Evolutionary conservation across 2,329 filamentous ascomycete genomes (phyloP).

Genomic region (Fusarium sp.): DNA sequence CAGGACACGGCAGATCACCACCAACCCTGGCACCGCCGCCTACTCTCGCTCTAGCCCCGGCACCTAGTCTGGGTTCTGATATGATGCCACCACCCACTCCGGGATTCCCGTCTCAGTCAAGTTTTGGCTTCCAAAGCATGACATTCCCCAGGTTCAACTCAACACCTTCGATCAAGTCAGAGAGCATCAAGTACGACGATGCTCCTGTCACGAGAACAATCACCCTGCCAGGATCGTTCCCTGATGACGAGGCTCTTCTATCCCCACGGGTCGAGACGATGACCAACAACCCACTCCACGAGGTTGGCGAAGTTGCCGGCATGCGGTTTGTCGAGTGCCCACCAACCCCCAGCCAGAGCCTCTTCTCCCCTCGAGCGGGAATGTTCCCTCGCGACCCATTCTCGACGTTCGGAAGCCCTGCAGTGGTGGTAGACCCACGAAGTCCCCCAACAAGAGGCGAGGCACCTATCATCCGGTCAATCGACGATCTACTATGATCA

Average conservation of each 20-base stretch:
- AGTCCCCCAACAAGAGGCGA: conserved; percentile 81
- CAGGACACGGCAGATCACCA: conserved; percentile 42
- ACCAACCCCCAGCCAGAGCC: conserved; percentile 62
- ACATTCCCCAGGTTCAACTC: conserved; percentile 42
- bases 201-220: conserved; percentile 50
- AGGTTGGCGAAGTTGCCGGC: conserved; percentile 56
- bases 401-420: conserved; percentile 62
- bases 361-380: conserved; percentile 65
- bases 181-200: conserved; percentile 26
- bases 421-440: conserved; percentile 72
- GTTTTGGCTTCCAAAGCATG: conserved; percentile 58
- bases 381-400: conserved; percentile 67
- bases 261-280: conserved; percentile 80
- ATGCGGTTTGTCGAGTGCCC: conserved; percentile 66
- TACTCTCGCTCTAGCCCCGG: conserved; percentile 18
- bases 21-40: conserved; percentile 22
- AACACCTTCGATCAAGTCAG: conserved; percentile 7
- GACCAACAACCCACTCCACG: conserved; percentile 74
- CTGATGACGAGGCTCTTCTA: conserved; percentile 69
- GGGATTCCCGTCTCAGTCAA: conserved; percentile 55
- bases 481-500: conserved; percentile 78
- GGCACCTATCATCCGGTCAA: conserved; percentile 80
- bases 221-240: conserved; percentile 48
- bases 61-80: conserved; percentile 38
- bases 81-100: conserved; percentile 58